A percentile compares a stretch with the other conserved stretches of the same genome.
phyloP scores from a whole-genome alignment of 495 filamentous ascomycete genomes.

The Neurospora sp. region DNA sequence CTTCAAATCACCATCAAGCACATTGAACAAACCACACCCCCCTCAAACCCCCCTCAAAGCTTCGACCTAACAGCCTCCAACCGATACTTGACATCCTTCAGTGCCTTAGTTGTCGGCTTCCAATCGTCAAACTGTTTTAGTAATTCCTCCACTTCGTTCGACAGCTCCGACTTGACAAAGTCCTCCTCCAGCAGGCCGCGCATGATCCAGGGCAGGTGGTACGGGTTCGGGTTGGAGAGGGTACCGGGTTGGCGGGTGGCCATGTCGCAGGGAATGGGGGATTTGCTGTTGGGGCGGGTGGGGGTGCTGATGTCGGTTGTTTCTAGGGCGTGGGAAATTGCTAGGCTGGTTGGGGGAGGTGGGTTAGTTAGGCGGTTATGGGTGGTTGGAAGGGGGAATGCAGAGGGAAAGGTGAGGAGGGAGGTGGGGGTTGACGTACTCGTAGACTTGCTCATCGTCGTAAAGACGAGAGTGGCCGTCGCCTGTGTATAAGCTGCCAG shows the following conservation, averaged over 20 bases:
- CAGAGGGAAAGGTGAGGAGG: not conserved
- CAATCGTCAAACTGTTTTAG: slow-evolving; percentile 86
- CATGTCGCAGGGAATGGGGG: slow-evolving; percentile 2
- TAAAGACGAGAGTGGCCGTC: slow-evolving; percentile 93
- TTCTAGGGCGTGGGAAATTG: slow-evolving; percentile 76
- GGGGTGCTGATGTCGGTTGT: slow-evolving; percentile 49
- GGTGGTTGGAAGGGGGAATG: slow-evolving; percentile 49
- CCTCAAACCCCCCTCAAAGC: slow-evolving; percentile 33
- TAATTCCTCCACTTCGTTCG: slow-evolving; percentile 66
- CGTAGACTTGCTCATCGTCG: slow-evolving; percentile 81
- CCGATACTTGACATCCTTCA: slow-evolving; percentile 94
- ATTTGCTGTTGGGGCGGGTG: slow-evolving; percentile 27
- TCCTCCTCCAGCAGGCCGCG: slow-evolving; percentile 88
- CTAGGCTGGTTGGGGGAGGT: slow-evolving; percentile 56
- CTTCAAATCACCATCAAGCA: not conserved
- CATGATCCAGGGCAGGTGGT: slow-evolving; percentile 88
- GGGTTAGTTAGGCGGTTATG: slow-evolving; percentile 26
- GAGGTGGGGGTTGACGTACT: slow-evolving; percentile 35
- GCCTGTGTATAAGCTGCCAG: slow-evolving; percentile 81
- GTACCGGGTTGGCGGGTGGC: slow-evolving; percentile 23
- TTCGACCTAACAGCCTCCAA: slow-evolving; percentile 86
- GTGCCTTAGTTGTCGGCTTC: slow-evolving; percentile 77
- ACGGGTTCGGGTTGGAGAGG: slow-evolving; percentile 57
- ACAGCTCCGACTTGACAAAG: slow-evolving; percentile 69
- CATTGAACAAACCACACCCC: no score